Evolutionary conservation across 2,329 filamentous ascomycete genomes (phyloP), one percentile per base, ranked within the genome.

Genomic region (Sclerotinia nivalis): DNA sequence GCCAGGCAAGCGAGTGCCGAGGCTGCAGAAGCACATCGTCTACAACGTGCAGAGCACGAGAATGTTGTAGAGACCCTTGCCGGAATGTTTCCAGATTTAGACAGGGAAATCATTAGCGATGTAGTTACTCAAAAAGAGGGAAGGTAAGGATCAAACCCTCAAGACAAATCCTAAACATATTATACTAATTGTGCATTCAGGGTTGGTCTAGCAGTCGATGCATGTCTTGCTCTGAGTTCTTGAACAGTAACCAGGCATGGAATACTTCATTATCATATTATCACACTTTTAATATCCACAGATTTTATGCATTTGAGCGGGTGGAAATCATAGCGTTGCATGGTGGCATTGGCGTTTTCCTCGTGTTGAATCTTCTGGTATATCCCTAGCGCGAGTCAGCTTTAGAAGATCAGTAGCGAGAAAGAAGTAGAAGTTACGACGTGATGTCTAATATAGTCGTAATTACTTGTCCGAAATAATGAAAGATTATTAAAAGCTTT

Each of bases 121-220:
- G 96, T 99, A 54, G 96, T 99, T 37, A 89, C 95, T 79, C 89
- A 96, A 83, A 97, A 99, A 82, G 91, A 97, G 81, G 96, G 96
- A 78, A 88, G 93, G 93, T 95, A 80, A 83, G 91, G 28, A 58
- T 65, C 2, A 20, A 49, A 22, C 20, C 40, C 20, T 22, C 20
- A 7, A 58, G 12, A 52, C 5, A 40, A 49, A 66, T 37, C 22
- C 54, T 10, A 40, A 13, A 25, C 7, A 18, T 20, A 87, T 55
- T 50, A 43, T 69, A 55, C 47, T 47, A 31, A 43, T 37, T 62
- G n/a, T 61, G 25, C 62, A 25, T 71, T 66, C 75, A 93, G 92
- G 80, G 92, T 96, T 76, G 92, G 92, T 52, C 83, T 93, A 75
- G 92, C 92, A n/a, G 92, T 96, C 54, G 92, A 96, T 80, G 92